Evolutionary conservation across 1,139 yeast species (phyloP).

Genomic region (Tardiomyces depauwii): DNA sequence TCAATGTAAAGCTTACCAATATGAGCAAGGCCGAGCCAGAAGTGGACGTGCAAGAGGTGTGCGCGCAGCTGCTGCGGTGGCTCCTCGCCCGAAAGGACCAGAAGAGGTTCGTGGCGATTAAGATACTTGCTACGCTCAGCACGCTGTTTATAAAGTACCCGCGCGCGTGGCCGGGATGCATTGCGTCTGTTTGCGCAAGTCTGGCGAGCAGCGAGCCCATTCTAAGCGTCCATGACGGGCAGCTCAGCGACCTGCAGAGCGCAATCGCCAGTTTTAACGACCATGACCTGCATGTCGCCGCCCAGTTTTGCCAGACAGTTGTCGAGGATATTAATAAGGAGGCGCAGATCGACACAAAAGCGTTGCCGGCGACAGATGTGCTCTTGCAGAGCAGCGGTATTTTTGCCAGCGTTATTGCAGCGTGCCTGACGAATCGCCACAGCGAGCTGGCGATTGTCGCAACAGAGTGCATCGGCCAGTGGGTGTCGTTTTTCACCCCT

Average conservation of each 20-base stretch:
- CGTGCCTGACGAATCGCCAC: neutral
- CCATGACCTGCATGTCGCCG: conserved; percentile 1
- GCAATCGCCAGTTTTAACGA: neutral
- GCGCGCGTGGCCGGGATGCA: conserved; percentile 19
- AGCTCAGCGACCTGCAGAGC: neutral
- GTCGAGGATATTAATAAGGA: conserved; percentile 7
- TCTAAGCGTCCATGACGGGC: neutral
- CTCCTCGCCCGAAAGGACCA: conserved; percentile 11
- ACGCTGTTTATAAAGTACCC: conserved; percentile 23
- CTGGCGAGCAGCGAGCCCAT: neutral
- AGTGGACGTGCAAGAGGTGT: conserved; percentile 8
- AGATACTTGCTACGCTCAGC: conserved; percentile 23
- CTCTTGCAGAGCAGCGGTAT: neutral
- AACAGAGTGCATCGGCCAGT: conserved; percentile 8
- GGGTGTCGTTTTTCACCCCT: conserved; percentile 13
- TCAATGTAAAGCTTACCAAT: conserved; percentile 34
- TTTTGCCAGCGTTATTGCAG: neutral
- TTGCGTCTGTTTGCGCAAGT: conserved; percentile 11
- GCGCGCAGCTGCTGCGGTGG: conserved; percentile 19
- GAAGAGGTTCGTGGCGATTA: conserved; percentile 21
- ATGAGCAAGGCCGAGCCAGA: conserved; percentile 1
- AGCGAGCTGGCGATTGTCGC: neutral
- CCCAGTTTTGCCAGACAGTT: conserved; percentile 9
- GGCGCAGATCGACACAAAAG: neutral
- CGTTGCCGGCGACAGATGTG: neutral